These are phyloP conservation scores for Juncus inflexus DNA, from an alignment of 176 grass and related monocot genomes.

Conservation along the genomic window DNA sequence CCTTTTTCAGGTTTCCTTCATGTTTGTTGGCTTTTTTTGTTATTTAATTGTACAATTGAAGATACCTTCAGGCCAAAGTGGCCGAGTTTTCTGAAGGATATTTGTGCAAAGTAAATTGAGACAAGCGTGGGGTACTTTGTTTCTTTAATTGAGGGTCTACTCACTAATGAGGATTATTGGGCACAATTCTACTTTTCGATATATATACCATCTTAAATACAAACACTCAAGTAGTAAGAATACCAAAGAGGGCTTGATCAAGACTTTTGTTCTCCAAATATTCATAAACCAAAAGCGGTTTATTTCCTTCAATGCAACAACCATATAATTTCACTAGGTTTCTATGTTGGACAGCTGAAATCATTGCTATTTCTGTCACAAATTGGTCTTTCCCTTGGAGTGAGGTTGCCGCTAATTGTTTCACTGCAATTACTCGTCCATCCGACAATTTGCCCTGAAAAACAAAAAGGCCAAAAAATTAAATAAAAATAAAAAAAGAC, in stretches of 20 bases:
- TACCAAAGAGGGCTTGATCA: conserved; percentile 64
- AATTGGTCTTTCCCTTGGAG: conserved; percentile 53
- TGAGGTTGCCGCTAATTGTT: conserved; percentile 53
- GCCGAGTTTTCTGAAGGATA: neutral
- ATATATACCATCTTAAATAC: neutral
- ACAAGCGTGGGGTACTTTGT: neutral
- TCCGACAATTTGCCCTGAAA: conserved; percentile 43
- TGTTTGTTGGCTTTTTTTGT: too few relatives aligned
- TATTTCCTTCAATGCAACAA: conserved; percentile 49
- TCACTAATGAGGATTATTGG: neutral
- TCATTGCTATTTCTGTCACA: conserved; percentile 49
- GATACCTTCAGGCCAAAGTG: neutral
- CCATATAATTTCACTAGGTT: conserved; percentile 59
- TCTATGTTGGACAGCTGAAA: conserved; percentile 61
- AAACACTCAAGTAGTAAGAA: neutral
- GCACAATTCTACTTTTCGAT: neutral
- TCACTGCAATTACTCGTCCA: conserved; percentile 55
- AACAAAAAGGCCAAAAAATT: neutral
- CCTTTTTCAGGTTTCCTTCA: too few relatives aligned
- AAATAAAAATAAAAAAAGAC: neutral
- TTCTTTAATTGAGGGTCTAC: neutral
- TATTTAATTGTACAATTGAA: neutral
- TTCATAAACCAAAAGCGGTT: conserved; percentile 61
- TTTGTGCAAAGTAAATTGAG: neutral
- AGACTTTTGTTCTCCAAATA: conserved; percentile 86